Base-by-base conservation (phyloP, 441 rosid species). In the Adansonia gregorii region DNA sequence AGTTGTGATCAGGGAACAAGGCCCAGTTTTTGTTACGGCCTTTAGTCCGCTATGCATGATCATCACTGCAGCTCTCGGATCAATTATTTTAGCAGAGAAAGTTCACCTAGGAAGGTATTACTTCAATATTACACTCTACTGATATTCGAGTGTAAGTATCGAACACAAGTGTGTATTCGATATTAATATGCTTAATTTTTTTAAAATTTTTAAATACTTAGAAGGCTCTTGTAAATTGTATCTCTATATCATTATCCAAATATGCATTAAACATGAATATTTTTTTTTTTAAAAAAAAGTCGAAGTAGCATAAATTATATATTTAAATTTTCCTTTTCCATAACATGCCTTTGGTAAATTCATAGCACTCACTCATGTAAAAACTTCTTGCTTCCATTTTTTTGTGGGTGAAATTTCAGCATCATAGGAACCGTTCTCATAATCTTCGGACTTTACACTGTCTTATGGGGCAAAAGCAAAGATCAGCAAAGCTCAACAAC, bases 391-490 rank as follows among this genome's bases (percentile, higher is more conserved):
- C 31, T 41, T n/a, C 22, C n/a, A 20, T 68, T 54, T n/a, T 22
- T 4, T 69, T 24, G 12, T 11, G 15, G 39, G 41, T 12, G 17
- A 59, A 78, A 24, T 24, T 43, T 15, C 89, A 94, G 98, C 79
- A 76, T 94, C 66, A 82, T 93, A 7, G 98, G 98, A 76, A 93
- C 98, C 0, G 51, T 91, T 39, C 11, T 92, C 77, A 90, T 94
- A 67, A 95, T 93, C 11, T 8, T 83, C 43, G 98, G 98, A 46
- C 93, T 93, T 3, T 94, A 94, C 82, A 85, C 87, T 6, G 98
- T 94, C 39, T 91, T 90, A 35, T 93, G 98, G 98, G 98, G 97
- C 0, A 94, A 94, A 70, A 93, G 93, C 84, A 94, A 94, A 58
- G 98, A 94, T 63, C 17, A 0, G 0, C n/a, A 2, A 10, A 63